Evolutionary conservation across 1,284 basidiomycete species (phyloP), one percentile per base, ranked within the genome.

Genomic region (Anthracocystis walkeri): DNA sequence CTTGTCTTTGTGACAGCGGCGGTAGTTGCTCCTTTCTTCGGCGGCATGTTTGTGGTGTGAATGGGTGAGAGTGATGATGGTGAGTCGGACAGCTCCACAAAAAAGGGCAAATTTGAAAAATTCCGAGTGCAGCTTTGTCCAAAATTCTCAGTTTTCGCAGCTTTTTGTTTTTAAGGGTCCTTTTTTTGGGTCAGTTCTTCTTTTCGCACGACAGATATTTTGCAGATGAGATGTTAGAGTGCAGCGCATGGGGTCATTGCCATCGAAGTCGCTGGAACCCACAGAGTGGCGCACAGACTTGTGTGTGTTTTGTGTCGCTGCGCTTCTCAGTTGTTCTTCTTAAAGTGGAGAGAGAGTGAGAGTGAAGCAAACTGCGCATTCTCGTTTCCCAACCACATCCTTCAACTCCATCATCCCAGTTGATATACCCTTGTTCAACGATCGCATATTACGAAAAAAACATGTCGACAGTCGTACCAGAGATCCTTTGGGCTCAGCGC

Each of bases 401-500:
- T 41, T 33, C 25, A 33, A 33, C 25, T 21, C 35, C 21, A 35
- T 23, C 33, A 6, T 23, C 5, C n/a, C 29, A 29, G 8, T 29
- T 29, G 29, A 29, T 29, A 4, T 29, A n/a, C n/a, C n/a, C n/a
- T 44, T 35, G 20, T 18, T 18, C 40, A 25, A 16, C 25, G 16
- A 21, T 25, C 23, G 20, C 35, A 23, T 31, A 11, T 16, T 25
- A 16, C n/a, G 20, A 16, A 14, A 20, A 55, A 54, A 75, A 71
- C 25, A 75, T 76, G 65, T 65, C 67, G n/a, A 63, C 68, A 18
- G 69, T 77, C 52, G 82, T 72, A 38, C 83, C 83, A 40, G 83
- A 84, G 58, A 77, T 85, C 71, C 75, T 84, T 59, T 85, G 83
- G 83, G 83, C 83, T 11, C 83, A 85, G 71, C 78, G 83, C 65